A percentile compares a stretch with the other conserved stretches of the same genome.
Evolutionary conservation across 2,329 filamentous ascomycete genomes (phyloP).

Genomic region (Rutstroemia sp.): DNA sequence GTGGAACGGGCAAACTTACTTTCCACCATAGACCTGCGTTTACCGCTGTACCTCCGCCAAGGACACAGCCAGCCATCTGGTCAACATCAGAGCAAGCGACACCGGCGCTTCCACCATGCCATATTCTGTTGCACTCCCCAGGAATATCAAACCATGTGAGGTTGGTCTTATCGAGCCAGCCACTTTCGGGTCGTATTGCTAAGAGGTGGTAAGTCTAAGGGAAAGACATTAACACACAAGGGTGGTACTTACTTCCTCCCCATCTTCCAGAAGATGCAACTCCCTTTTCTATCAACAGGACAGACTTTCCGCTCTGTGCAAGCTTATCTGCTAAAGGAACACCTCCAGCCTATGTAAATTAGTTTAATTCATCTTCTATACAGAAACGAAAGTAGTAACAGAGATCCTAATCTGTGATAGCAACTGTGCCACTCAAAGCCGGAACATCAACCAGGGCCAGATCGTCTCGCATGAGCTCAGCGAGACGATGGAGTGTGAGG

Average conservation of each 20-base stretch:
- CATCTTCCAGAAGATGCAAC: conserved; percentile 57
- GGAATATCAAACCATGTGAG: conserved; percentile 66
- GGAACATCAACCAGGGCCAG: no score
- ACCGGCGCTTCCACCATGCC: conserved; percentile 26
- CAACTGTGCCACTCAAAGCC: no score
- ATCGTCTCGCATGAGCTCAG: background rate
- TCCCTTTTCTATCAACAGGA: conserved; percentile 55
- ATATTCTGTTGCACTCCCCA: conserved; percentile 62
- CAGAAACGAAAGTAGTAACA: background rate
- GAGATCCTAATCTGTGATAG: no score
- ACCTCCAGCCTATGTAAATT: conserved; percentile 34
- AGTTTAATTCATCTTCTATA: background rate
- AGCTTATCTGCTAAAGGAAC: conserved; percentile 49
- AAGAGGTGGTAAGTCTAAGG: conserved; percentile 5
- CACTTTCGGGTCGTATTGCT: conserved; percentile 31
- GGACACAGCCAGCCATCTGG: conserved; percentile 64
- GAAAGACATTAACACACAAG: background rate
- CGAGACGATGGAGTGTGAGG: background rate
- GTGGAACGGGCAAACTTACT: conserved; percentile 26
- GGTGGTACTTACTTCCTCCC: conserved; percentile 39
- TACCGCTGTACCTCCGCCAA: conserved; percentile 49
- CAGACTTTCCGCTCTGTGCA: conserved; percentile 55
- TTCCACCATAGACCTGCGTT: conserved; percentile 66
- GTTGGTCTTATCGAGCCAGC: conserved; percentile 53
- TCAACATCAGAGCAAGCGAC: conserved; percentile 64